Conservation (phyloP, 2,329 filamentous ascomycete species). For the Periconia sp. region DNA sequence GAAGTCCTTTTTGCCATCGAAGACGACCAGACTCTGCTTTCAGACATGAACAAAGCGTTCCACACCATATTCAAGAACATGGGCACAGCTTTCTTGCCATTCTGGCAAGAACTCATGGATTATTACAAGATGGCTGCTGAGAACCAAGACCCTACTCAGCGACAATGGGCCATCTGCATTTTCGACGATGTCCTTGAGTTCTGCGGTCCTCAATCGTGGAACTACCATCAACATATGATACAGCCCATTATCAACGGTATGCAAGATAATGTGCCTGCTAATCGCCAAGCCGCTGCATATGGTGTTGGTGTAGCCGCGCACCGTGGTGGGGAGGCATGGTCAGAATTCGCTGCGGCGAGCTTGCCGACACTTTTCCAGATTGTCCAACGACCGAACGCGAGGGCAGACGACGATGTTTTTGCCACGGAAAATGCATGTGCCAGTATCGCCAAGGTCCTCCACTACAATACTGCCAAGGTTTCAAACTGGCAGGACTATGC, state of each 20-base stretch:
- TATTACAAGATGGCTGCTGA: constrained; percentile 86
- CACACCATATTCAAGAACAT: constrained; percentile 99
- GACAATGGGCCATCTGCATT: constrained; percentile 98
- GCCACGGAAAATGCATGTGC: constrained; percentile 97
- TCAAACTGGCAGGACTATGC: constrained; percentile 75
- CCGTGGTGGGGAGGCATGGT: constrained; percentile 84
- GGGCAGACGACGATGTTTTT: constrained; percentile 91
- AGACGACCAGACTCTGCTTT: constrained; percentile 93
- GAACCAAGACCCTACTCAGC: constrained; percentile 81
- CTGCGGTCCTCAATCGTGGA: constrained; percentile 84
- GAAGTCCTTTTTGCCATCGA: constrained; percentile 90
- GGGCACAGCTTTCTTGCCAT: constrained; percentile 76
- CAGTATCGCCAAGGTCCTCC: constrained; percentile 93
- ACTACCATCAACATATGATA: constrained; percentile 83
- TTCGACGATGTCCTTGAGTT: constrained; percentile 98
- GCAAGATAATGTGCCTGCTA: constrained; percentile 81
- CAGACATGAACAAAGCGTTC: constrained; percentile 99
- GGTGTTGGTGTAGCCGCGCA: constrained; percentile 95
- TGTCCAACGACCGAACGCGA: constrained; percentile 76
- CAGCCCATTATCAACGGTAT: constrained; percentile 85
- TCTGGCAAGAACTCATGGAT: constrained; percentile 82
- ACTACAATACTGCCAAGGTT: constrained; percentile 81
- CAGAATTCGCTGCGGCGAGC: constrained; percentile 79
- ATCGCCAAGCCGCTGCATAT: constrained; percentile 93
- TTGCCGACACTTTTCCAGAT: constrained; percentile 84